phyloP scores from a whole-genome alignment of 495 filamentous ascomycete species.

The Extremus antarcticus region DNA sequence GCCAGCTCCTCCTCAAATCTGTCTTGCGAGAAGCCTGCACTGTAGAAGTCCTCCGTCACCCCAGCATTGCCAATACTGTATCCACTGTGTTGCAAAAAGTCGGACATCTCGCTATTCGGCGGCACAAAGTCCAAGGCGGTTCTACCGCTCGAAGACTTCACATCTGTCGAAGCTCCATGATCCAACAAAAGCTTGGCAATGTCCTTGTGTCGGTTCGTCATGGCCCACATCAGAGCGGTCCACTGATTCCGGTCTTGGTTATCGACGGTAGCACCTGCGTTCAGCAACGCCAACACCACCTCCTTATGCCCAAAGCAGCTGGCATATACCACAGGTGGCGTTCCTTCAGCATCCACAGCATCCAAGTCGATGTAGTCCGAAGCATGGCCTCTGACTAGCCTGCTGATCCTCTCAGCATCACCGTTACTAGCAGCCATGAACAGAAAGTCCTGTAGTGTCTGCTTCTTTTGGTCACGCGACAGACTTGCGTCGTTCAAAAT shows the following conservation, averaged over 20 bases:
- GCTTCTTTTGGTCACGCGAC: slow-evolving; percentile 64
- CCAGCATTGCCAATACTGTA: slow-evolving; percentile 79
- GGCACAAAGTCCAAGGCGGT: slow-evolving; percentile 96
- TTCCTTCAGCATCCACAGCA: slow-evolving; percentile 86
- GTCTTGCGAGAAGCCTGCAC: slow-evolving; percentile 82
- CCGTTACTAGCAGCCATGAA: slow-evolving; percentile 97
- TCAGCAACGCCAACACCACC: slow-evolving; percentile 72
- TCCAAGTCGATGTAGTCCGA: slow-evolving; percentile 77
- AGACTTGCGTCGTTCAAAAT: slow-evolving; percentile 64
- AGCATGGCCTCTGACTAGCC: slow-evolving; percentile 64
- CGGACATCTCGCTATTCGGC: slow-evolving; percentile 90
- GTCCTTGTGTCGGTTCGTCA: slow-evolving; percentile 93
- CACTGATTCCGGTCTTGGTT: slow-evolving; percentile 91
- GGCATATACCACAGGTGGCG: slow-evolving; percentile 89
- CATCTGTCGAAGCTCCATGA: slow-evolving; percentile 86
- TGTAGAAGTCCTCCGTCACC: slow-evolving; percentile 94
- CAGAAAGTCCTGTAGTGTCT: slow-evolving; percentile 71
- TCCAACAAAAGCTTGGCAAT: slow-evolving; percentile 89
- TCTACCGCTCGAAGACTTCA: slow-evolving; percentile 84
- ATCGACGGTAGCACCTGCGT: slow-evolving; percentile 83
- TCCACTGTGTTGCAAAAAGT: slow-evolving; percentile 85
- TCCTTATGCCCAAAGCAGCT: slow-evolving; percentile 98
- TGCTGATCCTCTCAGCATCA: slow-evolving; percentile 68
- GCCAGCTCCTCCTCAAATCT: slow-evolving; percentile 95
- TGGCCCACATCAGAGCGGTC: slow-evolving; percentile 99